These are phyloP conservation scores for Nothophaeocryptopus gaeumannii DNA, from an alignment of 2,329 filamentous ascomycete genomes.

Conservation along the genomic window DNA sequence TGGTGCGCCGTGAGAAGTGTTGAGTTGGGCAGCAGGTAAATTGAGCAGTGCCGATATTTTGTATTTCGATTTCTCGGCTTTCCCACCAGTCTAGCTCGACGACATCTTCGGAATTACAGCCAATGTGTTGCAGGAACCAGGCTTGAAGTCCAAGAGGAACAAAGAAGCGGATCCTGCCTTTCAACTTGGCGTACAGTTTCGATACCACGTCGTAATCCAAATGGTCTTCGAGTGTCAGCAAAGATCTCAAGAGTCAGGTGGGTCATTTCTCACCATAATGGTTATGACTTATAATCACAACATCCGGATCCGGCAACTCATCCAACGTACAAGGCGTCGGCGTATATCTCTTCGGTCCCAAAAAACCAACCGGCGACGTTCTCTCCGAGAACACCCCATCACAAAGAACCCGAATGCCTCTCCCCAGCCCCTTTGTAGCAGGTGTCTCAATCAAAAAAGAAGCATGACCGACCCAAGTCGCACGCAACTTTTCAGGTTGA, in stretches of 20 bases:
- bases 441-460: constrained; percentile 49
- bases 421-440: constrained; percentile 25
- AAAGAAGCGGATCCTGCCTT: constrained; percentile 42
- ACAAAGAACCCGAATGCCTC: constrained; percentile 49
- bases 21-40: constrained; percentile 50
- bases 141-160: constrained; percentile 41
- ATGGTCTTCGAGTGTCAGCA: constrained; percentile 54
- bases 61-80: constrained; percentile 35
- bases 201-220: constrained; percentile 49
- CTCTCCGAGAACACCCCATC: constrained; percentile 55
- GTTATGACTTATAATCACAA: constrained; percentile 54
- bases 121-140: constrained; percentile 39
- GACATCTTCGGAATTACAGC: constrained; percentile 41
- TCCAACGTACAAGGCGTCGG: constrained; percentile 50
- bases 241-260: too few species aligned
- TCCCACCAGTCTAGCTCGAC: constrained; percentile 54
- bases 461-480: constrained; percentile 54
- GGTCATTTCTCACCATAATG: constrained; percentile 52
- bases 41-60: constrained; percentile 38
- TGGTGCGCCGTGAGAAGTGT: constrained; percentile 45
- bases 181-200: constrained; percentile 39
- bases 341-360: constrained; percentile 53
- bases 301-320: constrained; percentile 52
- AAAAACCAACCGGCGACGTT: constrained; percentile 46
- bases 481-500: constrained; percentile 37